Percentiles rank a stretch among this genome's conserved stretches.
phyloP scores from a whole-genome alignment of 2,329 filamentous ascomycete genomes.

The Monosporascus sp. region DNA sequence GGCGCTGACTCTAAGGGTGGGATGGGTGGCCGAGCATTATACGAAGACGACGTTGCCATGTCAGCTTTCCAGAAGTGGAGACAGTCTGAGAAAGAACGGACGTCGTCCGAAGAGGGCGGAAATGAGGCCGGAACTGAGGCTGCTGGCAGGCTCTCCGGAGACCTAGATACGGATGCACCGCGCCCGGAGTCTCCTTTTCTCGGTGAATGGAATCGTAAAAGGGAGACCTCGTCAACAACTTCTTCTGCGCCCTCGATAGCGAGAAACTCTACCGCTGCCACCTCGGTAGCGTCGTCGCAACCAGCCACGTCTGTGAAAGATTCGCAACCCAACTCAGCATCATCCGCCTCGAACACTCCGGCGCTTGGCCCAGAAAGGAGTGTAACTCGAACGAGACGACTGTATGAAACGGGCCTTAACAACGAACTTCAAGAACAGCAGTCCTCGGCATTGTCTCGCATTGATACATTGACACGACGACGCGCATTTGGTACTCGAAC shows the following conservation, averaged over 20 bases:
- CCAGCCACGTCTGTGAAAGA: conserved; percentile 48
- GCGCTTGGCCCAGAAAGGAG: conserved; percentile 54
- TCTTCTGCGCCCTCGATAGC: conserved; percentile 63
- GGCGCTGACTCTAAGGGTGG: conserved; percentile 39
- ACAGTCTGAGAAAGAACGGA: conserved; percentile 51
- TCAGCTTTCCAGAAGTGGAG: conserved; percentile 80
- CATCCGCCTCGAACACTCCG: conserved; percentile 32
- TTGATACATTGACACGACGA: conserved; percentile 72
- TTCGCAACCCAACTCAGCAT: conserved; percentile 35
- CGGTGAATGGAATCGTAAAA: conserved; percentile 64
- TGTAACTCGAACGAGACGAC: conserved; percentile 63
- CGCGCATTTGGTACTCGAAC: conserved; percentile 47
- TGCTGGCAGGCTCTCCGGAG: conserved; percentile 27
- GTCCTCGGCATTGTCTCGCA: conserved; percentile 66
- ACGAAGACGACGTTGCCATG: conserved; percentile 79
- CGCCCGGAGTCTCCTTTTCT: conserved; percentile 53
- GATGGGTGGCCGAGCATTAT: conserved; percentile 65
- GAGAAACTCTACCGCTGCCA: conserved; percentile 80
- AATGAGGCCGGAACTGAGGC: conserved; percentile 31
- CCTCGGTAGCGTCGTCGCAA: conserved; percentile 74
- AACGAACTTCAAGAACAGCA: conserved; percentile 80
- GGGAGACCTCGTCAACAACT: conserved; percentile 82
- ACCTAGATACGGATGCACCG: conserved; percentile 19
- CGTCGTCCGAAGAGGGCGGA: conserved; percentile 34
- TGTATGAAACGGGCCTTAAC: conserved; percentile 79